phyloP scores from a whole-genome alignment of 2,329 filamentous ascomycete species.

The Paraphaeosphaeria minitans region DNA sequence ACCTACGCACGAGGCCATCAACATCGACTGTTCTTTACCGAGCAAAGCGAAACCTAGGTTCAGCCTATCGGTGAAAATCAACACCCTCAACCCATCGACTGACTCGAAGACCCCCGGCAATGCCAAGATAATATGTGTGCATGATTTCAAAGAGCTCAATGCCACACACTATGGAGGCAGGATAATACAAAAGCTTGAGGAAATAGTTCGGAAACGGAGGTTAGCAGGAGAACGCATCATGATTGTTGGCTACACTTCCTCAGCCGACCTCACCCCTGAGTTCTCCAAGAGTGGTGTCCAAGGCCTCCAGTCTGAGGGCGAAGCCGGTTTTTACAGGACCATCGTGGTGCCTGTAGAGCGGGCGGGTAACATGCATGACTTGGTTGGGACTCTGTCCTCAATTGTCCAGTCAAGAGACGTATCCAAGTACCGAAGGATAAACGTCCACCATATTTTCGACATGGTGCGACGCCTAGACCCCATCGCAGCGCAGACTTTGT shows the following conservation, averaged over 20 bases:
- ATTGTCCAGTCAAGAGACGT: conserved; percentile 21
- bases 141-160: conserved; percentile 80
- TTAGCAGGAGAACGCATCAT: conserved; percentile 72
- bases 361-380: conserved; percentile 1
- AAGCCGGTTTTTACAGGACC: conserved; percentile 40
- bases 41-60: conserved; percentile 19
- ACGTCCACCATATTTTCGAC: conserved; percentile 67
- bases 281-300: conserved; percentile 52
- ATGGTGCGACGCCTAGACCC: conserved; percentile 61
- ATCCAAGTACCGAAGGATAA: conserved; percentile 55
- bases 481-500: conserved; percentile 27
- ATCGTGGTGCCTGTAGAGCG: conserved; percentile 39
- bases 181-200: conserved; percentile 72
- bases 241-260: conserved; percentile 77
- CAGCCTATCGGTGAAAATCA: conserved; percentile 26
- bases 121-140: conserved; percentile 74
- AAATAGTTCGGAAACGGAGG: conserved; percentile 73
- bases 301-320: conserved; percentile 51
- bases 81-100: conserved; percentile 16
- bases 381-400: neutral
- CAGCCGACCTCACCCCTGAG: conserved; percentile 54
- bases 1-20: conserved; percentile 24
- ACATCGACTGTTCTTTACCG: conserved; percentile 34
- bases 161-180: conserved; percentile 70
- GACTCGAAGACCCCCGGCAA: conserved; percentile 35